Percentiles rank a stretch among this genome's conserved stretches.
phyloP scores from a whole-genome alignment of 139 green algal genomes.

The Closterium sp. region DNA sequence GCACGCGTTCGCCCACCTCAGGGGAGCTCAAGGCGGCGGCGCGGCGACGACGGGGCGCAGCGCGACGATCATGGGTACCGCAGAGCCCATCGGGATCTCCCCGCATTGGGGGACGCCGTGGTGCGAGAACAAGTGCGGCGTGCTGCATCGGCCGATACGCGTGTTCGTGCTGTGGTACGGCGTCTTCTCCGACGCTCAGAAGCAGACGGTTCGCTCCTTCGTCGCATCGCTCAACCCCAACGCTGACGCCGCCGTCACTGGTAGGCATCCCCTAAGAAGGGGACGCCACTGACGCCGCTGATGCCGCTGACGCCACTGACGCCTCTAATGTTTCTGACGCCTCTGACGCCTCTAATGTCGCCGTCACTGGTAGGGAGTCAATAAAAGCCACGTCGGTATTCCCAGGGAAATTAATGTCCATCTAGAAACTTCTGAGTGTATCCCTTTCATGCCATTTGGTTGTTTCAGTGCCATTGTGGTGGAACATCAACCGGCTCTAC shows the following conservation, averaged over 20 bases:
- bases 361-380: too few species aligned
- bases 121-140: neutral
- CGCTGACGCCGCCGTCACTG: neutral
- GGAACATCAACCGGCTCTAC: slow-evolving; percentile 10
- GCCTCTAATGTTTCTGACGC: too few species aligned
- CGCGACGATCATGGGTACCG: neutral
- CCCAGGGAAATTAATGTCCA: too few species aligned
- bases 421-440: too few species aligned
- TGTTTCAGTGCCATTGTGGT: neutral
- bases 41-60: neutral
- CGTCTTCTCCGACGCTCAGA: neutral
- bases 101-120: neutral
- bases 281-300: too few species aligned
- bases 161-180: neutral
- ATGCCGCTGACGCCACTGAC: too few species aligned
- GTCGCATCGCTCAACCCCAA: neutral
- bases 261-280: neutral
- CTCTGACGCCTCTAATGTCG: too few species aligned
- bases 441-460: neutral
- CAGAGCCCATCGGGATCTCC: neutral
- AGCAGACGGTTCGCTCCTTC: neutral
- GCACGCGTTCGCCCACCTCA: neutral
- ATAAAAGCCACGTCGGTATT: too few species aligned
- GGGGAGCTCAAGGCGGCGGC: neutral
- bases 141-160: neutral